phyloP scores from a whole-genome alignment of 2,329 filamentous ascomycete genomes.

The Teratosphaeria gauchensis region DNA sequence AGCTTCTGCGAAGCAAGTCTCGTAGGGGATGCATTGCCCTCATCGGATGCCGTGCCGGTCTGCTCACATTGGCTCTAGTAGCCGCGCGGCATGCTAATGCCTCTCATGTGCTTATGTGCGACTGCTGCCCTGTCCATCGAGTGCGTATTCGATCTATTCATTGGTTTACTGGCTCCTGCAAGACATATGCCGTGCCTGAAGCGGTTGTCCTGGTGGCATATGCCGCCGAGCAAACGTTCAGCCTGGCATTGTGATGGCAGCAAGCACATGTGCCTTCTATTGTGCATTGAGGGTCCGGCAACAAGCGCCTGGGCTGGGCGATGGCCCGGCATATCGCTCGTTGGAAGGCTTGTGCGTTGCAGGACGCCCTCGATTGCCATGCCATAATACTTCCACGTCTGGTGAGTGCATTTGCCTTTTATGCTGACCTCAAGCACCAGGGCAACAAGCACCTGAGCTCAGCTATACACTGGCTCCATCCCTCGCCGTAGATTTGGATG shows the following conservation, averaged over 20 bases:
- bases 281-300: neutral
- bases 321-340: neutral
- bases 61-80: no score
- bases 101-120: neutral
- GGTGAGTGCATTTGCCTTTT: no score
- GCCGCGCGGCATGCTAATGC: neutral
- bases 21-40: no score
- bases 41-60: no score
- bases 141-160: neutral
- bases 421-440: no score
- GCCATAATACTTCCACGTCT: no score
- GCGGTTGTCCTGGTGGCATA: neutral
- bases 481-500: no score
- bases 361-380: no score
- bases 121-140: neutral
- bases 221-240: neutral
- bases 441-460: no score
- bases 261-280: neutral
- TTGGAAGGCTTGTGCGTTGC: no score
- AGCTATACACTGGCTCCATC: no score
- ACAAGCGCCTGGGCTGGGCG: neutral
- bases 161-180: neutral
- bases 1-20: no score
- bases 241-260: neutral
- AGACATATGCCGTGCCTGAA: neutral